These are phyloP conservation scores for Vaccinium vitisidaea DNA, from an alignment of 148 eudicot species.

Conservation along the genomic window DNA sequence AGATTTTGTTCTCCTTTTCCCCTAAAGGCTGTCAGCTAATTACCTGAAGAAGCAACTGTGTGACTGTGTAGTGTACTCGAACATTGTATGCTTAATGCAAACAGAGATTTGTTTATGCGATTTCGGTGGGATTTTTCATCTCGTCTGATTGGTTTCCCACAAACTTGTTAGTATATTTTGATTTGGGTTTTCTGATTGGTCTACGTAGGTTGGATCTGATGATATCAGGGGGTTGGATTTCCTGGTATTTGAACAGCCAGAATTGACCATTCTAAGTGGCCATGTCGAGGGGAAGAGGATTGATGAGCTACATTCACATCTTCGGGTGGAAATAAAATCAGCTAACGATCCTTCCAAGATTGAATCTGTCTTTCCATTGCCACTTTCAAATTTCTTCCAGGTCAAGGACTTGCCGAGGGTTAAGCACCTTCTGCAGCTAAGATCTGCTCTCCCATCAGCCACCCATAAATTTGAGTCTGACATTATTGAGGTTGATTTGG, in stretches of 20 bases:
- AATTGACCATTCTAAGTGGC: conserved; percentile 78
- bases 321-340: conserved; percentile 82
- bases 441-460: conserved; percentile 56
- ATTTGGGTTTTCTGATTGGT: conserved; percentile 1
- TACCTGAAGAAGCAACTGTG: background rate
- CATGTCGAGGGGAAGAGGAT: conserved; percentile 67
- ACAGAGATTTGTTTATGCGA: background rate
- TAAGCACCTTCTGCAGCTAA: conserved; percentile 79
- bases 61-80: background rate
- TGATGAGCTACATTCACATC: conserved; percentile 63
- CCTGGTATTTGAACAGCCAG: conserved; percentile 86
- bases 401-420: conserved; percentile 84
- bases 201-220: conserved; percentile 63
- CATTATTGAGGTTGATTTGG: conserved; percentile 80
- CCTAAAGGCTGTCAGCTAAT: background rate
- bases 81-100: background rate
- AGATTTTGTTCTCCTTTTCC: background rate
- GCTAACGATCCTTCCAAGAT: conserved; percentile 71
- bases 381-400: conserved; percentile 90
- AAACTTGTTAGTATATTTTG: background rate
- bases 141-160: background rate
- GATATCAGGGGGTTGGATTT: conserved; percentile 77
- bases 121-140: background rate
- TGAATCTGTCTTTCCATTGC: conserved; percentile 71
- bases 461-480: conserved; percentile 76